Evolutionary conservation across 768 basidiomycete species (phyloP), one percentile per base, ranked within the genome.

Genomic region (Xerocomellus intermedius): DNA sequence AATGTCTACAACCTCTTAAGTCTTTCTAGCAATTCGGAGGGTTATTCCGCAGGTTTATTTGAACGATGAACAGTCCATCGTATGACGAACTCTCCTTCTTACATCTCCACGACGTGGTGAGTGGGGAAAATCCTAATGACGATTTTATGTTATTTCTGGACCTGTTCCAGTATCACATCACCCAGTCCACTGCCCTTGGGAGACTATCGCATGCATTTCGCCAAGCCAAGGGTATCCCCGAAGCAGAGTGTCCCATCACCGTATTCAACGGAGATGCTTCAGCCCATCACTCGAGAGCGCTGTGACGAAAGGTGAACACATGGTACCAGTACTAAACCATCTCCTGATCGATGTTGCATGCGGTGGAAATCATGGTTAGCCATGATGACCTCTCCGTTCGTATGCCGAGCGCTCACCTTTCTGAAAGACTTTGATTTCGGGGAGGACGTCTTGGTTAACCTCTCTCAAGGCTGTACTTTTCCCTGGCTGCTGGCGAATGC

Each of bases 401-500:
- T 14, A 48, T 17, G 6, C 24, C 22, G 19, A 36, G 1, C 16
- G 13, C 39, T 53, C 35, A 49, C 7, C 33, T 26, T 16, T 22
- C 22, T 16, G 5, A 35, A 41, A 51, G 57, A 53, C 17, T 38
- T 53, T 50, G 38, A 52, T 44, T 57, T 51, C 35, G 32, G 55
- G 12, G 53, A 65, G 42, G 57, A 53, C 16, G 8, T 41, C 24
- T 47, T 49, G 5, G 36, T 48, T 41, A 35, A 56, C 16, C 48
- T 58, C 28, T 52, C 56, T 8, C 32, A 24, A 48, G n/a, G 41
- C 42, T 58, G 46, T 28, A 33, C 33, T 21, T 50, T 61, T 52
- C 59, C 59, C 3, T 55, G 55, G 52, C 30, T 64, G 12, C 50
- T 52, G 13, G 52, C 37, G 12, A 61, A 61, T 19, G 48, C 50